Conservation (phyloP, 1,284 basidiomycete genomes). For the Earliella scabrosa region DNA sequence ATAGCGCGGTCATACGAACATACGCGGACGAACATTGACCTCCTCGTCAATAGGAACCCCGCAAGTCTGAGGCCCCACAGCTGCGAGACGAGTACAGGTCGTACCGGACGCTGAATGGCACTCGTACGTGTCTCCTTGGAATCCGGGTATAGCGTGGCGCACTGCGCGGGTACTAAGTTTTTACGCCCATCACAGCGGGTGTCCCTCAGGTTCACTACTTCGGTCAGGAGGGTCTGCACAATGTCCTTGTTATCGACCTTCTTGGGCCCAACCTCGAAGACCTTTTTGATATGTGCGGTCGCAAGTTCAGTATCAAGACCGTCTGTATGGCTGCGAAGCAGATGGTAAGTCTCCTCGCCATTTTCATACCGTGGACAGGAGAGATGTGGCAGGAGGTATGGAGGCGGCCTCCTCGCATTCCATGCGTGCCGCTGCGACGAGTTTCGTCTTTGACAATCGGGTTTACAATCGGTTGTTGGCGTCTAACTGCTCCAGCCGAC, state of each 20-base stretch:
- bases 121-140: slow-evolving; percentile 62
- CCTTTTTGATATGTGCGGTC: slow-evolving; percentile 97
- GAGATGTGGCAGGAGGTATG: not conserved
- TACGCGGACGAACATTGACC: slow-evolving; percentile 3
- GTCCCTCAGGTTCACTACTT: slow-evolving; percentile 99
- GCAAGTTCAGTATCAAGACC: slow-evolving; percentile 96
- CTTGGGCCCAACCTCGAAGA: slow-evolving; percentile 97
- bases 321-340: slow-evolving; percentile 99
- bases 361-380: not conserved
- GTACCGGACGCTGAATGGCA: slow-evolving; percentile 94
- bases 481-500: slow-evolving; percentile 14
- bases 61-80: slow-evolving; percentile 98
- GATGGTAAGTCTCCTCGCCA: slow-evolving; percentile 70
- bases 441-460: slow-evolving; percentile 17
- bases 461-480: slow-evolving; percentile 15
- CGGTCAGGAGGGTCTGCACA: slow-evolving; percentile 97
- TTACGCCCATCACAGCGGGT: slow-evolving; percentile 59
- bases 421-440: slow-evolving; percentile 8
- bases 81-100: slow-evolving; percentile 97
- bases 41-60: slow-evolving; percentile 78
- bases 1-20: not conserved
- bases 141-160: slow-evolving; percentile 1
- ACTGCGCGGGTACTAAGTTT: not conserved
- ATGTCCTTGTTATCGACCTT: slow-evolving; percentile 96
- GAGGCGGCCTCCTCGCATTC: slow-evolving; percentile 4